Base-by-base conservation (phyloP, 139 green algal genomes). In the Chlorella sp. region DNA sequence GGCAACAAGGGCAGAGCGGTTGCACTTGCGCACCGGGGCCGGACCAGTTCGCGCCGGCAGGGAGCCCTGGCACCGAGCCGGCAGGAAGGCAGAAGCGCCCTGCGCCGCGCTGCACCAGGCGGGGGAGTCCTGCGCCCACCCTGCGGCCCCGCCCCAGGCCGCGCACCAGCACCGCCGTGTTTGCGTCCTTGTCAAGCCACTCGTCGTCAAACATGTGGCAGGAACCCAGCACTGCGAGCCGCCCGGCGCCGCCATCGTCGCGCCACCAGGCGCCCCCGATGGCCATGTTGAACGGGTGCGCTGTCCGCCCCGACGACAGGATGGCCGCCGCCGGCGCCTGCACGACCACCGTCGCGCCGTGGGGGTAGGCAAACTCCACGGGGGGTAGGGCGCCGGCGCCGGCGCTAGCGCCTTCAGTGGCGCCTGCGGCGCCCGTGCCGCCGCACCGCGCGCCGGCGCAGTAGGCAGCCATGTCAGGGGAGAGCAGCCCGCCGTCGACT, bases 141-240 rank as follows among this genome's bases (percentile, higher is more conserved):
- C n/a, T n/a, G n/a, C n/a, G n/a, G n/a, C n/a, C n/a, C n/a, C n/a
- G n/a, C n/a, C n/a, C n/a, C n/a, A n/a, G n/a, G n/a, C n/a, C n/a
- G n/a, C n/a, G n/a, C n/a, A n/a, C n/a, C 56, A n/a, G 21, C 60
- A n/a, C 35, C 36, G 83, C 86, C 35, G 63, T 76, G 76, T 97
- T 97, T 73, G 92, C 89, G 83, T 97, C 91, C 80, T 94, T 93
- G 77, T 94, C 89, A 5, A 97, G 86, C 89, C 90, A 97, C 56
- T 87, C 86, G 73, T 97, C 93, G 45, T 91, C 83, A 79, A 97
- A 91, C 79, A 97, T 82, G 19, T 82, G 42, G 25, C 71, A 87
- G 25, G 82, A 90, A 35, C 93, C 93, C 71, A 95, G 50, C 51
- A 94, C 90, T 2, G 80, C 70, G 21, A 97, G 69, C 46, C 85